phyloP scores from a whole-genome alignment of 2,329 filamentous ascomycete species.

The Ophiostoma angusticollis region DNA sequence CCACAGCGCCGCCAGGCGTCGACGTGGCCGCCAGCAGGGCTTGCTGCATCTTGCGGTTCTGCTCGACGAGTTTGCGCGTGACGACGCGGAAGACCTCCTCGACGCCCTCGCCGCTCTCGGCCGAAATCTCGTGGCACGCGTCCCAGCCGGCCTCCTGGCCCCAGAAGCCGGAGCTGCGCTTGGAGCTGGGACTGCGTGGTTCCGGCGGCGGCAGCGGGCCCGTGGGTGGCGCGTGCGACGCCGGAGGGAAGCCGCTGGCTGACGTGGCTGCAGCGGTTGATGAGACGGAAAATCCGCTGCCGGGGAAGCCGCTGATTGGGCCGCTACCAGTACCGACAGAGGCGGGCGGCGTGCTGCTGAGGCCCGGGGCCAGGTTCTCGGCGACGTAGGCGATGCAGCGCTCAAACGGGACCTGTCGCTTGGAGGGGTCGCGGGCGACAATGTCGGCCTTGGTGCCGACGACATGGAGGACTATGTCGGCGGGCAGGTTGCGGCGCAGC shows the following conservation, averaged over 20 bases:
- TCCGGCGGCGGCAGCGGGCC: slow-evolving; percentile 27
- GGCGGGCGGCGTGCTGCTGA: slow-evolving; percentile 53
- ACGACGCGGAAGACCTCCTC: slow-evolving; percentile 83
- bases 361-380: slow-evolving; percentile 69
- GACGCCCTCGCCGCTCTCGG: slow-evolving; percentile 86
- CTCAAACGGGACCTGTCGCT: slow-evolving; percentile 82
- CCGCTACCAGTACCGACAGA: slow-evolving; percentile 38
- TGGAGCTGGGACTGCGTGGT: slow-evolving; percentile 47
- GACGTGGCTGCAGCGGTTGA: slow-evolving; percentile 4
- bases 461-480: slow-evolving; percentile 80
- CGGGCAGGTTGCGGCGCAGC: slow-evolving; percentile 62
- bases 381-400: slow-evolving; percentile 91
- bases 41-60: slow-evolving; percentile 50
- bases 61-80: slow-evolving; percentile 48
- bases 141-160: slow-evolving; percentile 91
- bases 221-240: slow-evolving; percentile 5
- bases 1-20: slow-evolving; percentile 28
- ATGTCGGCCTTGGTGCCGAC: slow-evolving; percentile 91
- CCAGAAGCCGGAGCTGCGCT: slow-evolving; percentile 69
- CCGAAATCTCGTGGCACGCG: slow-evolving; percentile 91
- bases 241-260: slow-evolving; percentile 7
- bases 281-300: slow-evolving; percentile 5
- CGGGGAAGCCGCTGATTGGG: slow-evolving; percentile 7
- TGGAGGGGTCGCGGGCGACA: slow-evolving; percentile 67
- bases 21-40: slow-evolving; percentile 43